phyloP scores from a whole-genome alignment of 257 asterid species.

The Solanum paucissectum region DNA sequence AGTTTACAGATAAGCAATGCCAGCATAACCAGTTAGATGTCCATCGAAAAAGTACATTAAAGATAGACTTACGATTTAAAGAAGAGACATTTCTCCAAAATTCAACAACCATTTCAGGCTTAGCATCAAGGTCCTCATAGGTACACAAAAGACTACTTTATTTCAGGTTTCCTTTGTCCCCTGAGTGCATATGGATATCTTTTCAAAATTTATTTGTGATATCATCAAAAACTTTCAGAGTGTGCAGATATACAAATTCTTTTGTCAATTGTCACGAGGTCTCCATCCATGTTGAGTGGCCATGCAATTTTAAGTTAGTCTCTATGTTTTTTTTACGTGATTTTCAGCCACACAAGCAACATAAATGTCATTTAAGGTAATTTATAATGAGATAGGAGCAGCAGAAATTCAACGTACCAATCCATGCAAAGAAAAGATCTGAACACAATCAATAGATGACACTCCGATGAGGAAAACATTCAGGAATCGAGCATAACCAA shows the following conservation, averaged over 20 bases:
- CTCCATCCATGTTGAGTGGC: neutral
- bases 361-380: neutral
- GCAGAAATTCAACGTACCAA: slow-evolving; percentile 64
- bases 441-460: slow-evolving; percentile 62
- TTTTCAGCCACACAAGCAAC: neutral
- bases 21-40: neutral
- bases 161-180: neutral
- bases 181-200: neutral
- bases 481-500: slow-evolving; percentile 74
- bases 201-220: neutral
- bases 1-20: neutral
- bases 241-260: neutral
- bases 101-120: neutral
- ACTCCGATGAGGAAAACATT: slow-evolving; percentile 81
- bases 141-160: neutral
- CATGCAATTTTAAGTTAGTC: neutral
- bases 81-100: neutral
- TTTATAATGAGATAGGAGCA: neutral
- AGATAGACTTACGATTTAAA: neutral
- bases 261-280: neutral
- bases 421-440: slow-evolving; percentile 89
- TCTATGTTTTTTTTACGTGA: neutral
- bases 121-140: neutral
- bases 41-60: neutral
- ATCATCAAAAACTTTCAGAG: neutral